Conservation (phyloP, 202 grass and related monocot species). For the Hordeum pubiflorum region DNA sequence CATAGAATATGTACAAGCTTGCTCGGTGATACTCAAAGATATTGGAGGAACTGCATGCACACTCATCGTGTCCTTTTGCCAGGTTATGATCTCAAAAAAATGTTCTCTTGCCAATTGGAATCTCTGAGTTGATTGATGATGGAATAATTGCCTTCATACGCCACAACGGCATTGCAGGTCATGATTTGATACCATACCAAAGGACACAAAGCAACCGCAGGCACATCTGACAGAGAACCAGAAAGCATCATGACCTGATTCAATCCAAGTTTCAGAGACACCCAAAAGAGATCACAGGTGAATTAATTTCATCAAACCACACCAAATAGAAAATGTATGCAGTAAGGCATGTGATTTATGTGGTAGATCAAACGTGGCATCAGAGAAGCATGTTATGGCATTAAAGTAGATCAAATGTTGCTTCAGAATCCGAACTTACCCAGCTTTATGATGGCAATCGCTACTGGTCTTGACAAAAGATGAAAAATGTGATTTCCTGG, state of each 20-base stretch:
- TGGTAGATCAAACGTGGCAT: not conserved
- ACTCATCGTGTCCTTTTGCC: not conserved
- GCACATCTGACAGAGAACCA: not conserved
- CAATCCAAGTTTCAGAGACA: slow-evolving; percentile 2
- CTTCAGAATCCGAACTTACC: not conserved
- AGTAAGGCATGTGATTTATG: not conserved
- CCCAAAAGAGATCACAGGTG: not conserved
- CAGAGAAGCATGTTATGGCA: not conserved
- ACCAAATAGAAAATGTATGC: not conserved
- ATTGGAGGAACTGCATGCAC: not conserved
- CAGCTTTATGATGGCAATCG: not conserved
- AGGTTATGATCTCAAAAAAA: not conserved
- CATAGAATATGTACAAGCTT: not conserved
- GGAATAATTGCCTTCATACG: not conserved
- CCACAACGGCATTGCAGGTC: not conserved
- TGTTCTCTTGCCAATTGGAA: not conserved
- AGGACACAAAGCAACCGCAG: not conserved
- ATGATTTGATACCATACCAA: not conserved
- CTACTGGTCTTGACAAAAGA: not conserved
- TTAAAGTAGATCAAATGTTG: not conserved
- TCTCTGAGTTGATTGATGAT: not conserved
- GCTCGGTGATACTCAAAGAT: not conserved
- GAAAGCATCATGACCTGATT: not conserved
- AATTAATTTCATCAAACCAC: slow-evolving; percentile 8
- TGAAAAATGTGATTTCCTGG: not conserved